Conservation (phyloP, 495 filamentous ascomycete genomes). For the Talaromyces stipitatus region DNA sequence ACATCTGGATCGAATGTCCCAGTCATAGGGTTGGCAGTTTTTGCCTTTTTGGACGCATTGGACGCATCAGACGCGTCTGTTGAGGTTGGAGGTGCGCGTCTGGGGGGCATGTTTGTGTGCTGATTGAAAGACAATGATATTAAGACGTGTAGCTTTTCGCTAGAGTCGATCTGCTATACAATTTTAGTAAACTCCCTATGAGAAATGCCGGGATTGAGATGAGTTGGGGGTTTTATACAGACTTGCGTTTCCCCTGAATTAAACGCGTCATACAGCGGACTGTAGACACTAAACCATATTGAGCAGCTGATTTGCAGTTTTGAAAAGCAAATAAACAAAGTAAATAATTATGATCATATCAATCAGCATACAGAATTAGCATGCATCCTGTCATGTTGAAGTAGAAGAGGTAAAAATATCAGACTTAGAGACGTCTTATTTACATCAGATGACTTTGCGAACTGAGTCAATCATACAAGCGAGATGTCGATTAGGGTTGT, state of each 20-base stretch:
- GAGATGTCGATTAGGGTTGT: too few species aligned
- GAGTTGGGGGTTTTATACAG: background rate
- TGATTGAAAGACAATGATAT: background rate
- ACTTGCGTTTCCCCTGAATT: background rate
- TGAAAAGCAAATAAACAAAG: background rate
- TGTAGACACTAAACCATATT: background rate
- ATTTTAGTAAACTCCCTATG: background rate
- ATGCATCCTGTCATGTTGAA: too few species aligned
- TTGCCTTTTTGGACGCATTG: too few species aligned
- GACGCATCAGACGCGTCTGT: background rate
- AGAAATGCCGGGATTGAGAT: background rate
- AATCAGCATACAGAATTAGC: too few species aligned
- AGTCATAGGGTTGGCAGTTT: too few species aligned
- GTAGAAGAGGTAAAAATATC: too few species aligned
- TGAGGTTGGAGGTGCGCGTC: background rate
- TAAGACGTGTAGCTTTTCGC: background rate
- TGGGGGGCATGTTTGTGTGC: background rate
- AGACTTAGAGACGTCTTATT: too few species aligned
- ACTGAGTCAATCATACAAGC: too few species aligned
- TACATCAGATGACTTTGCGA: too few species aligned
- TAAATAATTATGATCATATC: too few species aligned
- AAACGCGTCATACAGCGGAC: background rate
- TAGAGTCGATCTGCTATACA: background rate
- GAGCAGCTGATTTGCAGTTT: background rate
- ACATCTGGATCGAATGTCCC: background rate